Evolutionary conservation across 2,329 filamentous ascomycete genomes (phyloP).

Genomic region (Aspergillus fischeri): DNA sequence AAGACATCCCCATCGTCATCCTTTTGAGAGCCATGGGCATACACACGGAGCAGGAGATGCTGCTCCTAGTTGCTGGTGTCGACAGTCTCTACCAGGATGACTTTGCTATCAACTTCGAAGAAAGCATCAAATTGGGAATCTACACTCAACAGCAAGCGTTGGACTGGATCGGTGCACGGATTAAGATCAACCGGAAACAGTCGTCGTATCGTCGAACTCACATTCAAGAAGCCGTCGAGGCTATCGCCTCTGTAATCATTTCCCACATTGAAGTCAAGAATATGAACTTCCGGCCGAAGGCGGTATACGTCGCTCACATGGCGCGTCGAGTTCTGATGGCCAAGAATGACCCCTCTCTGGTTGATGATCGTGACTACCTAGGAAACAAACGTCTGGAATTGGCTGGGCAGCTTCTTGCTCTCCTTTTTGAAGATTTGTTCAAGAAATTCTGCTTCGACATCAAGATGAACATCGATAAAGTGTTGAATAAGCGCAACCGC

Average conservation of each 20-base stretch:
- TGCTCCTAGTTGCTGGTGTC: constrained; percentile 82
- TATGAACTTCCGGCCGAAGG: constrained; percentile 94
- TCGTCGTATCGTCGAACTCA: constrained; percentile 67
- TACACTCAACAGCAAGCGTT: constrained; percentile 93
- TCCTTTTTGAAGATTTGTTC: constrained; percentile 96
- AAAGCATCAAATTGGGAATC: constrained; percentile 76
- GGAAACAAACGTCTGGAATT: constrained; percentile 95
- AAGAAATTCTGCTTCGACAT: constrained; percentile 89
- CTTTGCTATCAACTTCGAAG: constrained; percentile 93
- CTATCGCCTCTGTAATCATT: constrained; percentile 86
- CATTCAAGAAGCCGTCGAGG: constrained; percentile 87
- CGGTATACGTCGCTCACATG: constrained; percentile 95
- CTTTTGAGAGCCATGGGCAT: constrained; percentile 90
- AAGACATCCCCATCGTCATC: constrained; percentile 93
- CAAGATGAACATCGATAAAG: constrained; percentile 92
- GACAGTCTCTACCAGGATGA: constrained; percentile 90
- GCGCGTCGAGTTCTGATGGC: constrained; percentile 94
- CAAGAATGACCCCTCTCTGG: constrained; percentile 78
- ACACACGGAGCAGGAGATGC: constrained; percentile 89
- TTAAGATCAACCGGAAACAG: constrained; percentile 75
- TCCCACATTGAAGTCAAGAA: constrained; percentile 90
- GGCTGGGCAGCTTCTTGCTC: constrained; percentile 86
- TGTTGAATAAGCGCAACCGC: constrained; percentile 87
- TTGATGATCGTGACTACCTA: constrained; percentile 96
- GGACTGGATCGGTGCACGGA: constrained; percentile 81